These are phyloP conservation scores for Monosporascus sp. DNA, from an alignment of 2,329 filamentous ascomycete genomes.

Conservation along the genomic window DNA sequence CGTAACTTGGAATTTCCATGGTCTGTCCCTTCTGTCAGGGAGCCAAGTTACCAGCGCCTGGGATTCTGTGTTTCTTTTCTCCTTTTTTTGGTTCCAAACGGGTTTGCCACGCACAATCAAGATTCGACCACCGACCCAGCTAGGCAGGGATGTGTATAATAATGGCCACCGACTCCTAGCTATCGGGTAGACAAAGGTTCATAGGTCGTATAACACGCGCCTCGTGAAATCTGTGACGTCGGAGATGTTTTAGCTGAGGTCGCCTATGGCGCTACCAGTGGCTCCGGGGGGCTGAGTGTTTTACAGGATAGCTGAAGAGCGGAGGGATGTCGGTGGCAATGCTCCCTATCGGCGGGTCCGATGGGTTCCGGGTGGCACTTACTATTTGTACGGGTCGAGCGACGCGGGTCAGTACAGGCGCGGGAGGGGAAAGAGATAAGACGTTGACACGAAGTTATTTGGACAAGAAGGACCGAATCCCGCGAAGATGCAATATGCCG, in stretches of 20 bases:
- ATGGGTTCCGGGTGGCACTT: neutral
- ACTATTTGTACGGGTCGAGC: neutral
- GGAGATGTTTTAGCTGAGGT: constrained; percentile 8
- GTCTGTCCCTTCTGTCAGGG: neutral
- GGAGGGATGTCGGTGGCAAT: constrained; percentile 18
- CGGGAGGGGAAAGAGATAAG: neutral
- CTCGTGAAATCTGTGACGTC: constrained; percentile 9
- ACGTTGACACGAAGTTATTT: neutral
- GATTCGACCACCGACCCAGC: constrained; percentile 7
- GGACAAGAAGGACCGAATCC: no score
- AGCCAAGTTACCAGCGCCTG: neutral
- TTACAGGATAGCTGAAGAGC: neutral
- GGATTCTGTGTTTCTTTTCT: neutral
- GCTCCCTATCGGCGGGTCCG: constrained; percentile 17
- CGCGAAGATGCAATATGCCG: neutral
- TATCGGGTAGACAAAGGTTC: constrained; percentile 2
- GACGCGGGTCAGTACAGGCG: neutral
- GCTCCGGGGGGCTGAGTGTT: constrained; percentile 3
- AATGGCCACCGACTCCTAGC: constrained; percentile 2
- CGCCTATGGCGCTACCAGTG: constrained; percentile 3
- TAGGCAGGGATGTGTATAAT: constrained; percentile 2
- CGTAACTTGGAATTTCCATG: constrained; percentile 27
- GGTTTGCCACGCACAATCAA: constrained; percentile 13
- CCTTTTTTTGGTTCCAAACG: constrained; percentile 3
- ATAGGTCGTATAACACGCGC: constrained; percentile 10